These are phyloP conservation scores for Claviceps africana DNA, from an alignment of 2,329 filamentous ascomycete genomes.

Conservation along the genomic window DNA sequence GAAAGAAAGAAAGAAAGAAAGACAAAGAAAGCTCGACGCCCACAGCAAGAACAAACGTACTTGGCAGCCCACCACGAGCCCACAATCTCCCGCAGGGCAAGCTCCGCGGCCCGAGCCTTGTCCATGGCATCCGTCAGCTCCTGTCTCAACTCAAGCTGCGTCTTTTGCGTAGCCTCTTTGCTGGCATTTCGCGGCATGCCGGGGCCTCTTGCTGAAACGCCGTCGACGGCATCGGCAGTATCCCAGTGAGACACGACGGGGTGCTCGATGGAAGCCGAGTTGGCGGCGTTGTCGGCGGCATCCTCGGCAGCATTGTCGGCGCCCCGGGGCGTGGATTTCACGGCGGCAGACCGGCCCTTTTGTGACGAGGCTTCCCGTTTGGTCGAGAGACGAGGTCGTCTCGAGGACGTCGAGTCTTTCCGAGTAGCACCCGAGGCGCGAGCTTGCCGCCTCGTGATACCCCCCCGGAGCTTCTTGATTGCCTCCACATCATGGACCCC, in stretches of 20 bases:
- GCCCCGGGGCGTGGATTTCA: constrained; percentile 27
- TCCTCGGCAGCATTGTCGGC: constrained; percentile 29
- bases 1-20: neutral
- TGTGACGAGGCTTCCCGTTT: constrained; percentile 25
- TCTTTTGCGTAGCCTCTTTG: constrained; percentile 41
- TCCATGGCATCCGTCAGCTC: constrained; percentile 58
- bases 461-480: constrained; percentile 68
- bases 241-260: constrained; percentile 55
- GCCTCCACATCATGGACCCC: constrained; percentile 82
- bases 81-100: constrained; percentile 72
- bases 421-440: constrained; percentile 48
- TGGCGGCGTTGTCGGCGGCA: too few relatives aligned
- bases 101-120: constrained; percentile 67
- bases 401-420: constrained; percentile 43
- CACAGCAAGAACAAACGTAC: constrained; percentile 35
- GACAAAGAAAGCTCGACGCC: neutral
- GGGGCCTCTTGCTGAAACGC: constrained; percentile 37
- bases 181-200: constrained; percentile 29
- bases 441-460: constrained; percentile 76
- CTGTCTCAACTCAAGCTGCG: constrained; percentile 49
- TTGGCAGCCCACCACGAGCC: constrained; percentile 71
- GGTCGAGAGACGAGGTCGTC: constrained; percentile 30
- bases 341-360: constrained; percentile 24
- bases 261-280: constrained; percentile 39
- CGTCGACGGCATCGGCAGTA: constrained; percentile 63